Percentiles rank a stretch among this genome's conserved stretches.
These are phyloP conservation scores for Rhodamnia argentea DNA, from an alignment of 345 rosid species.

Conservation along the genomic window DNA sequence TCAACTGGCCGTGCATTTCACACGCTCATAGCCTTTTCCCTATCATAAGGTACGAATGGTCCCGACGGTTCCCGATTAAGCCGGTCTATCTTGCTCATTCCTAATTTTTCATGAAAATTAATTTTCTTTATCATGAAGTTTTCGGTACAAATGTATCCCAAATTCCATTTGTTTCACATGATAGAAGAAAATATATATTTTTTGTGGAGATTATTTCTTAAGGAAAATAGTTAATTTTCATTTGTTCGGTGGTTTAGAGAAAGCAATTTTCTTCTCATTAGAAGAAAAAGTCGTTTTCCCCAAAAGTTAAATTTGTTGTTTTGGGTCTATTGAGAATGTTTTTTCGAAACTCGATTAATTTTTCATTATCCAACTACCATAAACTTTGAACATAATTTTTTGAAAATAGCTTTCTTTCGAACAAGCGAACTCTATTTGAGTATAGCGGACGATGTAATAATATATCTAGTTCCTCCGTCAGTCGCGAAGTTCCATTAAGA, in stretches of 20 bases:
- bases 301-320: fast-evolving
- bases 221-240: neutral
- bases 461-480: neutral
- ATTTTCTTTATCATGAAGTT: too few relatives aligned
- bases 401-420: neutral
- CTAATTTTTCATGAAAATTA: too few relatives aligned
- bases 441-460: fast-evolving
- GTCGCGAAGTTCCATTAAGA: neutral
- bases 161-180: too few relatives aligned
- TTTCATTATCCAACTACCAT: neutral
- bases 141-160: too few relatives aligned
- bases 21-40: too few relatives aligned
- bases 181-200: too few relatives aligned
- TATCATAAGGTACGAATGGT: too few relatives aligned
- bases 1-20: neutral
- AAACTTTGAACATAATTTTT: too few relatives aligned
- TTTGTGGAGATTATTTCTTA: neutral
- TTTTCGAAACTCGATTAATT: too few relatives aligned
- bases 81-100: too few relatives aligned
- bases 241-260: neutral
- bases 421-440: fast-evolving
- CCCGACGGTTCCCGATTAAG: too few relatives aligned
- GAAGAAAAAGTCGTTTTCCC: neutral
- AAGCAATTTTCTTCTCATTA: neutral
- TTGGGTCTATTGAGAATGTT: neutral